Conservation (phyloP, 1,139 yeast species). For the Entelexis sorbosivorans region DNA sequence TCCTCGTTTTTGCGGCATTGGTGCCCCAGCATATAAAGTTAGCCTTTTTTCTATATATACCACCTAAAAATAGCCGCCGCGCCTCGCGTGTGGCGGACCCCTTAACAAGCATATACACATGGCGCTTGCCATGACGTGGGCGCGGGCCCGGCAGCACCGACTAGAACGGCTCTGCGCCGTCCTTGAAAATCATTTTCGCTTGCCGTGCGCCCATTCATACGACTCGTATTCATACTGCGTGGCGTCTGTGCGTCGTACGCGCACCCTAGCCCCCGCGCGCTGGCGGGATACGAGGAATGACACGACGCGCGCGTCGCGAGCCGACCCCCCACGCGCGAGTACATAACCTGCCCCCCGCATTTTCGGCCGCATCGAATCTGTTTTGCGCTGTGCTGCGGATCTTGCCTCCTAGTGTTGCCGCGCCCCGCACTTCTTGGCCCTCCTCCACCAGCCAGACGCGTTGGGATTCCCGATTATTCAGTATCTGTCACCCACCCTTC, state of each 20-base stretch:
- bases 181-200: background rate
- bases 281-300: background rate
- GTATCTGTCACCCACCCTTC: background rate
- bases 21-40: too few species aligned
- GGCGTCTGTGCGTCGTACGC: background rate
- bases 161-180: background rate
- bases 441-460: background rate
- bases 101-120: too few species aligned
- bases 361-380: too few species aligned
- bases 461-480: conserved; percentile 1
- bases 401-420: background rate
- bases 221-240: conserved; percentile 1
- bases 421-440: too few species aligned
- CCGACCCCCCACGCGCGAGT: background rate
- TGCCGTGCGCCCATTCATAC: background rate
- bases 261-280: background rate
- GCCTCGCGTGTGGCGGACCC: too few species aligned
- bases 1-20: too few species aligned
- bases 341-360: background rate
- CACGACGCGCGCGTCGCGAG: background rate
- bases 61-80: background rate
- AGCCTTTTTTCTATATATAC: too few species aligned
- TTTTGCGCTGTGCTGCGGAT: background rate
- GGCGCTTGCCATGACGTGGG: too few species aligned
- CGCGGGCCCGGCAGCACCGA: background rate